Evolutionary conservation across 2,329 filamentous ascomycete species (phyloP).

Genomic region (Clarireedia paspali): DNA sequence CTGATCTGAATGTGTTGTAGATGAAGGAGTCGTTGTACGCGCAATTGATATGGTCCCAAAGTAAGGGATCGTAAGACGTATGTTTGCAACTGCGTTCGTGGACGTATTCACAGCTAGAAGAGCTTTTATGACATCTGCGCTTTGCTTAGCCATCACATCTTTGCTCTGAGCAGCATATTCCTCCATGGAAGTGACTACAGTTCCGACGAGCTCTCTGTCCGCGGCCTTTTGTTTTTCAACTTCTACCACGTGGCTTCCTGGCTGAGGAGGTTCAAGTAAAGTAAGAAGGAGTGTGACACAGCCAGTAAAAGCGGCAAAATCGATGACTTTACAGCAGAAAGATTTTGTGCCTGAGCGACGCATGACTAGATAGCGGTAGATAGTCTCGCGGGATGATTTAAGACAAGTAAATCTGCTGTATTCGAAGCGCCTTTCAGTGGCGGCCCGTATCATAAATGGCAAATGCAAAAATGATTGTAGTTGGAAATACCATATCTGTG

Average conservation of each 20-base stretch:
- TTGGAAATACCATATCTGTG: constrained; percentile 27
- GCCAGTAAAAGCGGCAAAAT: constrained; percentile 26
- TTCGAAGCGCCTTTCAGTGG: constrained; percentile 26
- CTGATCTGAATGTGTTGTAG: not conserved
- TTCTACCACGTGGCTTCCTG: constrained; percentile 10
- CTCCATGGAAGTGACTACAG: constrained; percentile 20
- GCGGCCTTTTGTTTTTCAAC: constrained; percentile 13
- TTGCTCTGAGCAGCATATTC: constrained; percentile 9
- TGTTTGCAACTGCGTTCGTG: constrained; percentile 15
- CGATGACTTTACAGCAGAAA: constrained; percentile 26
- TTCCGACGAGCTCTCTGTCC: constrained; percentile 20
- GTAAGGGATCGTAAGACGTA: constrained; percentile 28
- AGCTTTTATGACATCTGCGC: constrained; percentile 24
- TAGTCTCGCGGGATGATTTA: constrained; percentile 24
- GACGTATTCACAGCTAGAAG: constrained; percentile 21
- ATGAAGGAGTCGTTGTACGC: not conserved
- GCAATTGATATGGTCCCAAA: constrained; percentile 27
- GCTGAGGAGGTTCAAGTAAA: constrained; percentile 16
- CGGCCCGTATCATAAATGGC: constrained; percentile 28
- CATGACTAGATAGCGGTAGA: constrained; percentile 23
- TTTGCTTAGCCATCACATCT: constrained; percentile 23
- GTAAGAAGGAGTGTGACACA: constrained; percentile 25
- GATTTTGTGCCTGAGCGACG: constrained; percentile 13
- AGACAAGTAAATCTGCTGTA: constrained; percentile 28
- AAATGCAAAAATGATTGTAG: constrained; percentile 24